Percentiles rank a stretch among this genome's conserved stretches.
Conservation (phyloP, 305 asterid genomes). For the Fraxinus albicans region DNA sequence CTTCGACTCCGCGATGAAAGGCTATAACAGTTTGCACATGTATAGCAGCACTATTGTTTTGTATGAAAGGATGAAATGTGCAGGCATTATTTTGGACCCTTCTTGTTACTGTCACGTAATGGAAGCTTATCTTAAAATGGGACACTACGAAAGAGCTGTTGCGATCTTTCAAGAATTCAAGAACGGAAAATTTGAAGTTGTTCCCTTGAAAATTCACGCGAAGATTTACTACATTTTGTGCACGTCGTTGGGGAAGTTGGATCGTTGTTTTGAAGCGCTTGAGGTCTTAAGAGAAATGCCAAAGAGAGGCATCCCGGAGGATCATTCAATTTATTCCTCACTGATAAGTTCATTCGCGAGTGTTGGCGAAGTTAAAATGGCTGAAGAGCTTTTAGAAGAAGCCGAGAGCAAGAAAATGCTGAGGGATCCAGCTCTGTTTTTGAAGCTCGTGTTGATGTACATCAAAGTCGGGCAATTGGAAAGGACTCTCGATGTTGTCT, state of each 20-base stretch:
- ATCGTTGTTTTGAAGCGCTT: conserved; percentile 59
- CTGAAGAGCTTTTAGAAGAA: conserved; percentile 67
- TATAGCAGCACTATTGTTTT: conserved; percentile 50
- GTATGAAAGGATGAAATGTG: conserved; percentile 52
- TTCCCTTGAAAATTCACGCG: conserved; percentile 10
- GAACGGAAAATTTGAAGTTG: conserved; percentile 3
- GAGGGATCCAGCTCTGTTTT: conserved; percentile 71
- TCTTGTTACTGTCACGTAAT: conserved; percentile 57
- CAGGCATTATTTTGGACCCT: conserved; percentile 37
- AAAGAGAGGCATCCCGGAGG: conserved; percentile 43
- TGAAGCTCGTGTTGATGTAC: conserved; percentile 69
- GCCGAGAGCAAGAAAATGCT: conserved; percentile 76
- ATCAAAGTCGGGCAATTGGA: conserved; percentile 61
- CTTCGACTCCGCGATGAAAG: conserved; percentile 77
- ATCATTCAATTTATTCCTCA: conserved; percentile 62
- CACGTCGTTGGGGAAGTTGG: conserved; percentile 61
- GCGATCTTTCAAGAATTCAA: conserved; percentile 49
- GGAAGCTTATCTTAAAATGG: conserved; percentile 64
- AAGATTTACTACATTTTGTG: conserved; percentile 56
- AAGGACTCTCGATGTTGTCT: conserved; percentile 52
- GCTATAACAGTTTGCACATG: conserved; percentile 85
- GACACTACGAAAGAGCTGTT: conserved; percentile 39
- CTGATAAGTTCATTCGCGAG: conserved; percentile 58
- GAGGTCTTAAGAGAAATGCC: conserved; percentile 61
- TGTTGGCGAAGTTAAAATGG: conserved; percentile 49